A percentile compares a stretch with the other conserved stretches of the same genome.
phyloP scores from a whole-genome alignment of 1,139 yeast genomes.

The Eremothecium sinecaudum region DNA sequence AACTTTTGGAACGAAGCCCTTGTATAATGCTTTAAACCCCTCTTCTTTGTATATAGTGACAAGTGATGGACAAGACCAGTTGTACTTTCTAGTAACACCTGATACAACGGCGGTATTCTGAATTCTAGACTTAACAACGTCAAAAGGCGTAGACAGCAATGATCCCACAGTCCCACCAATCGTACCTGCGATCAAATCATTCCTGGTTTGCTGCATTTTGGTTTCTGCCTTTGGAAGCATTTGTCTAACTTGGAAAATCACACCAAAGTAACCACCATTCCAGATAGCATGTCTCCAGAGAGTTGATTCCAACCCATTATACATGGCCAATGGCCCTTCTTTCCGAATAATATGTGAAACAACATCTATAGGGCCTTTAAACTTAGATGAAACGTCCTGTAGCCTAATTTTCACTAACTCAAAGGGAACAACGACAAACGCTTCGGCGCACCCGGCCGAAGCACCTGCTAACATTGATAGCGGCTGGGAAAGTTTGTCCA shows the following conservation, averaged over 20 bases:
- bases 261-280: slow-evolving; percentile 98
- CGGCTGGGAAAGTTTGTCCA: slow-evolving; percentile 63
- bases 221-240: slow-evolving; percentile 71
- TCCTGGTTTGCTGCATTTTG: slow-evolving; percentile 61
- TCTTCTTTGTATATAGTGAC: slow-evolving; percentile 75
- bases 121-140: slow-evolving; percentile 93
- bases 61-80: slow-evolving; percentile 84
- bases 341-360: slow-evolving; percentile 57
- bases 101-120: slow-evolving; percentile 71
- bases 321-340: slow-evolving; percentile 77
- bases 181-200: slow-evolving; percentile 85
- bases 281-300: slow-evolving; percentile 94
- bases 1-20: slow-evolving; percentile 95
- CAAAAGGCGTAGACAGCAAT: slow-evolving; percentile 87
- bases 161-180: slow-evolving; percentile 98
- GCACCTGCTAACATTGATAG: slow-evolving; percentile 92
- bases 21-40: slow-evolving; percentile 79
- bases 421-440: slow-evolving; percentile 94
- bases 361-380: slow-evolving; percentile 81
- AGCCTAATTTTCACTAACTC: slow-evolving; percentile 79
- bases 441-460: slow-evolving; percentile 95
- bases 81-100: slow-evolving; percentile 64
- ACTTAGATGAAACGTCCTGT: slow-evolving; percentile 78
- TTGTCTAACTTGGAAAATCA: slow-evolving; percentile 76
- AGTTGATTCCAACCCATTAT: slow-evolving; percentile 94